Percentiles rank a stretch among this genome's conserved stretches.
These are phyloP conservation scores for Orbilia ellipsospora DNA, from an alignment of 2,329 filamentous ascomycete genomes.

Conservation along the genomic window DNA sequence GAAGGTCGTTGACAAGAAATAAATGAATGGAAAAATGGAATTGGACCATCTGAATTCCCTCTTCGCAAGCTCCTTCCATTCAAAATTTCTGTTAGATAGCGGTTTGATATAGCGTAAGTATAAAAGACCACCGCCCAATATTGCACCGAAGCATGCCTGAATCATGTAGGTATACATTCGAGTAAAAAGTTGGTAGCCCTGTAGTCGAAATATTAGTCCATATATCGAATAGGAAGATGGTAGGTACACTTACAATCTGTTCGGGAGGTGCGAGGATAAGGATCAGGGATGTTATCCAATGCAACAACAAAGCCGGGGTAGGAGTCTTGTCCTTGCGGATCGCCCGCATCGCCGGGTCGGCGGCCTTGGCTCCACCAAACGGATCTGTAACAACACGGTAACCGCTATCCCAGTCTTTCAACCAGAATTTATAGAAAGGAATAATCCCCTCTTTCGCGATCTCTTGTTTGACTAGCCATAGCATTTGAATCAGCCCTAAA, in stretches of 20 bases:
- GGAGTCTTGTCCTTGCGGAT: constrained; percentile 61
- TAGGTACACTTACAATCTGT: constrained; percentile 17
- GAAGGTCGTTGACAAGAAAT: constrained; percentile 51
- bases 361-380: constrained; percentile 56
- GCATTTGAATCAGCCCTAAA: no score
- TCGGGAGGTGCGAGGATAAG: constrained; percentile 60
- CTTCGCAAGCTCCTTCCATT: constrained; percentile 13
- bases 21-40: constrained; percentile 49
- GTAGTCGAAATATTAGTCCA: constrained; percentile 22
- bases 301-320: constrained; percentile 62
- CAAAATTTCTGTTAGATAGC: constrained; percentile 22
- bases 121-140: constrained; percentile 61
- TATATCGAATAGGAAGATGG: constrained; percentile 4
- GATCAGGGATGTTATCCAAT: constrained; percentile 62
- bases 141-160: constrained; percentile 60
- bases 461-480: constrained; percentile 71
- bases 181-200: constrained; percentile 60
- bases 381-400: constrained; percentile 59
- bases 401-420: constrained; percentile 58
- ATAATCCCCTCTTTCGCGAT: constrained; percentile 71
- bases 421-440: constrained; percentile 67
- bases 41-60: constrained; percentile 12
- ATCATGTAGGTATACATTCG: constrained; percentile 63
- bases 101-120: constrained; percentile 57
- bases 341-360: constrained; percentile 25